These are phyloP conservation scores for Coniochaeta prunicola DNA, from an alignment of 2,329 filamentous ascomycete species.

Conservation along the genomic window DNA sequence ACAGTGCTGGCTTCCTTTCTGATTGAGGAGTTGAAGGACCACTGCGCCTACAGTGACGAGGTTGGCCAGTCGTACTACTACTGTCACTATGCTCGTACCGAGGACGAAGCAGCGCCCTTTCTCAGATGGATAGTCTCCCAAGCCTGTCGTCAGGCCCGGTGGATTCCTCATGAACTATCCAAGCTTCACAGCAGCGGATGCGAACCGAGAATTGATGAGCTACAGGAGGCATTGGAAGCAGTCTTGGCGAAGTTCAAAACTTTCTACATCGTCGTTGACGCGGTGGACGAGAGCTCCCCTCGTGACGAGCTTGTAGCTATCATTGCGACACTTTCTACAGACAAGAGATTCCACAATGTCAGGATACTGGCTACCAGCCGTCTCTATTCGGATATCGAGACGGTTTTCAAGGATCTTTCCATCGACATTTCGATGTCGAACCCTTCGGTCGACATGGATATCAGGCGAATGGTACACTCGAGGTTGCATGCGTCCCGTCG, in stretches of 20 bases:
- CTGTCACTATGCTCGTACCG: constrained; percentile 11
- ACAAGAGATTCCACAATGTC: constrained; percentile 16
- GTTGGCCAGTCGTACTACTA: constrained; percentile 11
- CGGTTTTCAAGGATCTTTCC: not conserved
- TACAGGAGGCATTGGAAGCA: constrained; percentile 6
- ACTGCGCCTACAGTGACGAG: constrained; percentile 8
- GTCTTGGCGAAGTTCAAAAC: not conserved
- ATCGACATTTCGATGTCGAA: constrained; percentile 12
- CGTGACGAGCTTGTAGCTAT: constrained; percentile 6
- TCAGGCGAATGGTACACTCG: constrained; percentile 4
- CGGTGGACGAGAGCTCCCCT: constrained; percentile 13
- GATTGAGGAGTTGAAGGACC: constrained; percentile 12
- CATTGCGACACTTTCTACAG: constrained; percentile 5
- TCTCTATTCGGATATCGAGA: not conserved
- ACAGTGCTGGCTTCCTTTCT: constrained; percentile 20
- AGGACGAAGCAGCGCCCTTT: constrained; percentile 11
- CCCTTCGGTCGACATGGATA: constrained; percentile 14
- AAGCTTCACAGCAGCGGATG: constrained; percentile 2
- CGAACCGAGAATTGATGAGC: constrained; percentile 6
- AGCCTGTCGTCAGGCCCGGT: constrained; percentile 5
- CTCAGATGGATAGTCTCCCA: constrained; percentile 13
- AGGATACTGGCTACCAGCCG: constrained; percentile 11
- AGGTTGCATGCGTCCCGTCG: not conserved
- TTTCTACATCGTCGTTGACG: constrained; percentile 13
- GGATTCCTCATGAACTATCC: constrained; percentile 8